A percentile compares a stretch with the other conserved stretches of the same genome.
These are phyloP conservation scores for Septoria linicola DNA, from an alignment of 2,329 filamentous ascomycete genomes.

Conservation along the genomic window DNA sequence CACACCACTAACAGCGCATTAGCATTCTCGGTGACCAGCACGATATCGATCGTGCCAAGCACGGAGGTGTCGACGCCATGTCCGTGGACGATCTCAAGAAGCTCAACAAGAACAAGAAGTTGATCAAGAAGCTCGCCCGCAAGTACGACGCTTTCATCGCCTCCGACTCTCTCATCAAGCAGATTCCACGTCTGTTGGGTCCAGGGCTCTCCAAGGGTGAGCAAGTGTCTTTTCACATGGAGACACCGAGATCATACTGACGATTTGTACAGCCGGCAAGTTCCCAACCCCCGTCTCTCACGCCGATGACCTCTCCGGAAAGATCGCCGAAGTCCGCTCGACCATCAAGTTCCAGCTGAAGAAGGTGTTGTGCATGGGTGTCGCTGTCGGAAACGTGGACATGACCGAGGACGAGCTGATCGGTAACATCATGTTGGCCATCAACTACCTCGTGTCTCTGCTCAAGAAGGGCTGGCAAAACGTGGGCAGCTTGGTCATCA, in stretches of 20 bases:
- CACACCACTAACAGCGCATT: constrained; percentile 33
- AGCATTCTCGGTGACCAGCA: constrained; percentile 89
- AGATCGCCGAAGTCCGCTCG: constrained; percentile 99
- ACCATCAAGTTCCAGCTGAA: constrained; percentile 99
- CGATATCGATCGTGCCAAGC: constrained; percentile 99
- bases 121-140: constrained; percentile 99
- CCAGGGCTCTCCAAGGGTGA: constrained; percentile 95
- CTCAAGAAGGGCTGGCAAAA: constrained; percentile 99
- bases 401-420: constrained; percentile 97
- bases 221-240: constrained; percentile 30
- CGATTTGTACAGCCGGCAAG: constrained; percentile 74
- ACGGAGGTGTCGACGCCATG: constrained; percentile 98
- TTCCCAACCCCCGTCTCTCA: constrained; percentile 99
- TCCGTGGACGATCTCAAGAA: constrained; percentile 99
- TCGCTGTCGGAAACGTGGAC: constrained; percentile 96
- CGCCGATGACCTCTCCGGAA: constrained; percentile 86
- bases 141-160: constrained; percentile 99
- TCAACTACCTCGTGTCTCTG: constrained; percentile 99
- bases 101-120: constrained; percentile 99
- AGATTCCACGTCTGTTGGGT: constrained; percentile 98
- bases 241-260: constrained; percentile 27
- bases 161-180: constrained; percentile 97
- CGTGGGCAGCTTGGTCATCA: constrained; percentile 98
- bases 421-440: constrained; percentile 98
- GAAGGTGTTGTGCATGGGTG: constrained; percentile 99